These are phyloP conservation scores for Micractinium conductrix DNA, from an alignment of 139 green algal genomes.

Conservation along the genomic window DNA sequence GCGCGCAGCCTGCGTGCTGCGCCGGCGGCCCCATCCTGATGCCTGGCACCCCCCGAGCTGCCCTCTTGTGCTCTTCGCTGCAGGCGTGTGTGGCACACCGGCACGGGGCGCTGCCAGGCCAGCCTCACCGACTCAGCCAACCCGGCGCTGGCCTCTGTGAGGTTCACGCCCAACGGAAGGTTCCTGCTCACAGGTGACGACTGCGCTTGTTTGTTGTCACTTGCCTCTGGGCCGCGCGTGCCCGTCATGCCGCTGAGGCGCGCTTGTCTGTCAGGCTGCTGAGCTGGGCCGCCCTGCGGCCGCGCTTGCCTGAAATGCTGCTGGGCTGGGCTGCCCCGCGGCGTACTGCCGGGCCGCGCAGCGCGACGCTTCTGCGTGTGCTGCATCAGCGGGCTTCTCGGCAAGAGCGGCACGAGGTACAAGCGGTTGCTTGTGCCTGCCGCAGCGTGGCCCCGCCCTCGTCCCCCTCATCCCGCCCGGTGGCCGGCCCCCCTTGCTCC, in stretches of 20 bases:
- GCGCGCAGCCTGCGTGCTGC: neutral
- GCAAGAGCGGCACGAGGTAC: too few species aligned
- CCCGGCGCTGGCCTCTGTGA: conserved; percentile 76
- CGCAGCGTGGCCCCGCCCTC: too few species aligned
- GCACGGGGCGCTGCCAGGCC: conserved; percentile 84
- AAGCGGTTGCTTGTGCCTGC: too few species aligned
- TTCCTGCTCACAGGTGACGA: conserved; percentile 62
- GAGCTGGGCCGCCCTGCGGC: too few species aligned
- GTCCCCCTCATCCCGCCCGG: too few species aligned
- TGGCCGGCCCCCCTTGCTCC: too few species aligned
- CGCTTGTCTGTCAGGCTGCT: neutral
- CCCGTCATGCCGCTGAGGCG: neutral
- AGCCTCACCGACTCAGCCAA: conserved; percentile 78
- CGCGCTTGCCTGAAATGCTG: neutral
- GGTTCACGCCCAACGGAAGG: conserved; percentile 89
- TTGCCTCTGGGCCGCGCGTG: neutral
- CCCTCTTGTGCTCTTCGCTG: neutral
- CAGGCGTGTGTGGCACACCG: conserved; percentile 61
- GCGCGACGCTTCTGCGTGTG: neutral
- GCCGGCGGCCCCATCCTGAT: neutral
- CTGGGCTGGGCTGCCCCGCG: neutral
- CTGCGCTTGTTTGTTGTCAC: neutral
- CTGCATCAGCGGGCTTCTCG: neutral
- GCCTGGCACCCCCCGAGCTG: too few species aligned
- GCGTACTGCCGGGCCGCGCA: too few species aligned